Evolutionary conservation across 116 monocot genomes (phyloP).

Genomic region (Zostera marina): DNA sequence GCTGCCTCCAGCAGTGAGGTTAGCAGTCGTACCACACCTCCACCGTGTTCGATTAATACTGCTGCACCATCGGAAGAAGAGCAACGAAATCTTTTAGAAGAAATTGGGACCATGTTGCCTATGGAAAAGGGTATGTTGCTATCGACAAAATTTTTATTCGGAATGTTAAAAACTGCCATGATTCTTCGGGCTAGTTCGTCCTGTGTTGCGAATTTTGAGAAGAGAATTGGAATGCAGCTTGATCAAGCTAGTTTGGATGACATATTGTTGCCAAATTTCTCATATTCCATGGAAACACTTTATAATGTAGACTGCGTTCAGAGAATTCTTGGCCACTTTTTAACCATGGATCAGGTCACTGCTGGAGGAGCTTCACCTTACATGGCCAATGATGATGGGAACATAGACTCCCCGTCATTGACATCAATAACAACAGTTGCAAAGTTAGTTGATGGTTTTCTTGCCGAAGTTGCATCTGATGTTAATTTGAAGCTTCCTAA

Average conservation of each 20-base stretch:
- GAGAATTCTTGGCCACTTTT: slow-evolving; percentile 54
- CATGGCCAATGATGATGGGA: slow-evolving; percentile 17
- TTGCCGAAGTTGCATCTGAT: slow-evolving; percentile 58
- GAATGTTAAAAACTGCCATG: slow-evolving; percentile 11
- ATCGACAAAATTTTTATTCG: slow-evolving; percentile 3
- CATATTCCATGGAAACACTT: slow-evolving; percentile 43
- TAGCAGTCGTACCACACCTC: background rate
- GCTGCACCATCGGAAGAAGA: slow-evolving; percentile 29
- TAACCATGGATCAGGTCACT: slow-evolving; percentile 34
- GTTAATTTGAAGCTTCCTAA: slow-evolving; percentile 5
- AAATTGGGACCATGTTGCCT: slow-evolving; percentile 5
- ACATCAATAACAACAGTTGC: slow-evolving; percentile 42
- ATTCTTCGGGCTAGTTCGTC: slow-evolving; percentile 4
- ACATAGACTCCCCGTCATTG: slow-evolving; percentile 35
- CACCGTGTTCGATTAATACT: slow-evolving; percentile 10
- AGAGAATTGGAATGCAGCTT: slow-evolving; percentile 10
- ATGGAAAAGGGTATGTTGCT: slow-evolving; percentile 6
- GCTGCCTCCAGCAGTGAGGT: background rate
- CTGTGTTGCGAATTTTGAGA: slow-evolving; percentile 5
- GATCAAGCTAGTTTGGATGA: slow-evolving; percentile 14
- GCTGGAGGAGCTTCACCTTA: slow-evolving; percentile 16
- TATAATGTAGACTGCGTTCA: slow-evolving; percentile 63
- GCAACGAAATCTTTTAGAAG: slow-evolving; percentile 19
- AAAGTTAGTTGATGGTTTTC: slow-evolving; percentile 57
- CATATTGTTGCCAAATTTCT: slow-evolving; percentile 19